Percentiles rank a stretch among this genome's conserved stretches.
Evolutionary conservation across 2,329 filamentous ascomycete genomes (phyloP).

Genomic region (Parascedosporium putredinis): DNA sequence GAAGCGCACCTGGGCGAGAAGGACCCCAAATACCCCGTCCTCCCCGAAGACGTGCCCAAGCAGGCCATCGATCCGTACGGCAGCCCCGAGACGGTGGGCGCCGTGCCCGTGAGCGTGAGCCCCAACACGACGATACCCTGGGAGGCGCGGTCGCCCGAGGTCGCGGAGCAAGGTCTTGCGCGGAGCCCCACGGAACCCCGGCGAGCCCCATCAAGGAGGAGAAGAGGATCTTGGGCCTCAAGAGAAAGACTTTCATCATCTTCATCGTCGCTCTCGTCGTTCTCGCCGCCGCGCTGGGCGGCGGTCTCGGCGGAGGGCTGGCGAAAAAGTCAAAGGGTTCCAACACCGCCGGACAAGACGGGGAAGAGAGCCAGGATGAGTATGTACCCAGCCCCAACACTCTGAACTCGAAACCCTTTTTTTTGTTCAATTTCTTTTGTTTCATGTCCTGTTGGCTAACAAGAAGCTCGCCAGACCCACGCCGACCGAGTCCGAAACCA

Average conservation of each 20-base stretch:
- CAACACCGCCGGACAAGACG: neutral
- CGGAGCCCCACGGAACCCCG: neutral
- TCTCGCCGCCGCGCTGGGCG: conserved; percentile 13
- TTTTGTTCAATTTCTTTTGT: too few relatives aligned
- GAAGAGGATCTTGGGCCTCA: conserved; percentile 10
- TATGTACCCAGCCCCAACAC: neutral
- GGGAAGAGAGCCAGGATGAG: neutral
- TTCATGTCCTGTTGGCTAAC: too few relatives aligned
- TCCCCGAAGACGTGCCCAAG: neutral
- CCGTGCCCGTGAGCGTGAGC: neutral
- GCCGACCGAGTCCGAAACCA: neutral
- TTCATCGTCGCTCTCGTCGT: conserved; percentile 10
- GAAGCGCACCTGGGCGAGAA: neutral
- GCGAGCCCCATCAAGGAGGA: neutral
- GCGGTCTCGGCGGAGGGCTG: conserved; percentile 12
- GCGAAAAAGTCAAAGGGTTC: neutral
- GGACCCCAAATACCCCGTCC: conserved; percentile 2
- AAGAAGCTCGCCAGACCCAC: neutral
- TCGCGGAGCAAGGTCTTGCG: neutral
- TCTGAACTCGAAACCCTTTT: too few relatives aligned
- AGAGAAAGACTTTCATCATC: conserved; percentile 12
- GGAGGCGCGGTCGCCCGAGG: conserved; percentile 1
- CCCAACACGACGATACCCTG: neutral
- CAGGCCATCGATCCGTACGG: neutral
- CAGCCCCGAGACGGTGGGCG: neutral